Conservation (phyloP, 306 rosid genomes). For the Pachyrhizus erosus region DNA sequence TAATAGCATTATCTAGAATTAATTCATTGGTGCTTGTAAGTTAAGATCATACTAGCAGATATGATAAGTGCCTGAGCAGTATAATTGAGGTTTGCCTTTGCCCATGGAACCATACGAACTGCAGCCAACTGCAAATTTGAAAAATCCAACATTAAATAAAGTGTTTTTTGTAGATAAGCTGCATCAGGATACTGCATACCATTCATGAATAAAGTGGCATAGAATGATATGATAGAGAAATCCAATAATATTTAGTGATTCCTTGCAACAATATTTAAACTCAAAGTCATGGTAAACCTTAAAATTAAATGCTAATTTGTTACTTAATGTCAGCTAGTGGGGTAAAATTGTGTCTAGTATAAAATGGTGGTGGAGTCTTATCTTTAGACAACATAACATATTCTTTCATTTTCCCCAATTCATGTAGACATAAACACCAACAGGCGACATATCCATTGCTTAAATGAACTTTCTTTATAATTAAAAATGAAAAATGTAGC, state of each 20-base stretch:
- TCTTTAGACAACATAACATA: neutral
- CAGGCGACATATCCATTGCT: neutral
- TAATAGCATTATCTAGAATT: neutral
- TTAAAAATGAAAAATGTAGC: neutral
- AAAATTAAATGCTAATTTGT: neutral
- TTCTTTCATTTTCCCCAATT: slow-evolving; percentile 19
- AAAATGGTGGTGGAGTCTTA: neutral
- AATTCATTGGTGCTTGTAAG: slow-evolving; percentile 13
- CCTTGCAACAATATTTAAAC: neutral
- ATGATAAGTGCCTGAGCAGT: slow-evolving; percentile 95
- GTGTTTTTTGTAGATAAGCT: neutral
- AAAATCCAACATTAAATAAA: slow-evolving; percentile 3
- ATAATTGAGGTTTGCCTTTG: slow-evolving; percentile 89
- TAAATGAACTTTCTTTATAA: slow-evolving; percentile 14
- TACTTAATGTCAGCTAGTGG: neutral
- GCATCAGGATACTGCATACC: neutral
- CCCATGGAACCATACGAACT: slow-evolving; percentile 92
- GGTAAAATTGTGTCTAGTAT: neutral
- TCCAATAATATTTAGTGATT: neutral
- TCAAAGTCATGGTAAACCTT: neutral
- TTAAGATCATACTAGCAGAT: slow-evolving; percentile 68
- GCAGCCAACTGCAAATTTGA: slow-evolving; percentile 66
- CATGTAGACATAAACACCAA: slow-evolving; percentile 12
- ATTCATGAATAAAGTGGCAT: slow-evolving; percentile 23
- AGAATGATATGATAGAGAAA: slow-evolving; percentile 14